Base-by-base conservation (phyloP, 2,329 filamentous ascomycete species). In the Clonostachys sp. region DNA sequence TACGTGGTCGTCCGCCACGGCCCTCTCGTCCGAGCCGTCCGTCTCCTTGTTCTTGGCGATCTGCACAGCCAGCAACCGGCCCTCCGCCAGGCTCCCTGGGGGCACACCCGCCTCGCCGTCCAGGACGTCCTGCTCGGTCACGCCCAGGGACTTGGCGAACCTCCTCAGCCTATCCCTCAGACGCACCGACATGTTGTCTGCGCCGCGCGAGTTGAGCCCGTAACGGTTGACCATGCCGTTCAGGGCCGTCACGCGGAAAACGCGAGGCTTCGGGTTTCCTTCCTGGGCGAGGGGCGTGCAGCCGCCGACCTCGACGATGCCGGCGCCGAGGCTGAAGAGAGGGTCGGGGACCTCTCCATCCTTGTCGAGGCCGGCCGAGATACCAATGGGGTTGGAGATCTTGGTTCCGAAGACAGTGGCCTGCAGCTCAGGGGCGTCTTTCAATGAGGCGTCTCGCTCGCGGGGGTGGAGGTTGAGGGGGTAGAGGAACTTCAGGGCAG, bases 31-130 rank as follows among this genome's bases (percentile, higher is more conserved):
- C 43, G 77, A 76, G 61, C 95, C 91, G 17, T 90, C 83, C 1
- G 94, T 99, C 42, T 81, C 77, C 74, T 96, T 97, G 72, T 97
- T 97, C 82, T 99, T 99, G 45, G 92, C 91, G 40, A 97, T 83
- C 70, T 99, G 94, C 16, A 99, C 91, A 14, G 89, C 86, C 51
- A 99, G 75, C 49, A 96, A 71, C 50, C 86, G 83, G 13, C 91
- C 92, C 0, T 83, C 73, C 13, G 74, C 70, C 57, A 99, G 72
- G 66, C 87, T 89, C n/a, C 94, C 89, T 0, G 91, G 85, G 1
- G 90, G 89, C 1, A 96, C 89, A 36, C 69, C 48, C 59, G 84
- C 87, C 48, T 84, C 80, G 18, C 90, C 91, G 56, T 94, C 77
- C 36, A 97, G 72, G 1, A 99, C 84, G 12, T 82, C 76, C 41